phyloP scores from a whole-genome alignment of 345 rosid species.

The Angophora floribunda region DNA sequence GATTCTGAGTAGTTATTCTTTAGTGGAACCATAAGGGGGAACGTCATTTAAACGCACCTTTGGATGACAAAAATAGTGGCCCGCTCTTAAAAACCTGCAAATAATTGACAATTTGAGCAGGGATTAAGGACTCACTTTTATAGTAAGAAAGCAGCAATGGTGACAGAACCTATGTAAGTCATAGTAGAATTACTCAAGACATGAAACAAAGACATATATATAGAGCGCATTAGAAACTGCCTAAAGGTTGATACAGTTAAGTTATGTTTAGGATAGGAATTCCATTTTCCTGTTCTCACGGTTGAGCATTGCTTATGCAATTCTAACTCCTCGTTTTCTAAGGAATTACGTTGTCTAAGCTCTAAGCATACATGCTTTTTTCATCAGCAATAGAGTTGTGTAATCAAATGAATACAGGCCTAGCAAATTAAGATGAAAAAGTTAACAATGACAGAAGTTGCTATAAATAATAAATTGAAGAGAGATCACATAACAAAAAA shows the following conservation, averaged over 20 bases:
- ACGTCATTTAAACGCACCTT: slow-evolving; percentile 31
- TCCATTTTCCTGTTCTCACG: neutral
- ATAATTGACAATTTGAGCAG: neutral
- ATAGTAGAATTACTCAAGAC: neutral
- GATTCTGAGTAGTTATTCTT: neutral
- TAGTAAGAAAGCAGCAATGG: neutral
- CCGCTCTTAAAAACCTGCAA: slow-evolving; percentile 87
- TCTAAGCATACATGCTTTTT: neutral
- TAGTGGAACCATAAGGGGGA: neutral
- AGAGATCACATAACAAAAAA: neutral
- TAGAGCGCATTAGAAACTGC: neutral
- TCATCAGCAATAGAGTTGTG: neutral
- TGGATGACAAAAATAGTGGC: slow-evolving; percentile 70
- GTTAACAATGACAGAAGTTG: neutral
- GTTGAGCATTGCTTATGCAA: neutral
- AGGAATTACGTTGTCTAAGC: neutral
- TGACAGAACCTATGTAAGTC: neutral
- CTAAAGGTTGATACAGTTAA: neutral
- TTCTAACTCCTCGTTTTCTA: neutral
- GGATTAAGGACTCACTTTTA: neutral
- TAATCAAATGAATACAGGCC: neutral
- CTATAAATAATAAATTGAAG: neutral
- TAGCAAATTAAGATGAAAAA: neutral
- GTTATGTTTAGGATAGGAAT: neutral
- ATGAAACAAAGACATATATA: neutral